Evolutionary conservation across 2,329 filamentous ascomycete species (phyloP).

Genomic region (Epichloe typhina): DNA sequence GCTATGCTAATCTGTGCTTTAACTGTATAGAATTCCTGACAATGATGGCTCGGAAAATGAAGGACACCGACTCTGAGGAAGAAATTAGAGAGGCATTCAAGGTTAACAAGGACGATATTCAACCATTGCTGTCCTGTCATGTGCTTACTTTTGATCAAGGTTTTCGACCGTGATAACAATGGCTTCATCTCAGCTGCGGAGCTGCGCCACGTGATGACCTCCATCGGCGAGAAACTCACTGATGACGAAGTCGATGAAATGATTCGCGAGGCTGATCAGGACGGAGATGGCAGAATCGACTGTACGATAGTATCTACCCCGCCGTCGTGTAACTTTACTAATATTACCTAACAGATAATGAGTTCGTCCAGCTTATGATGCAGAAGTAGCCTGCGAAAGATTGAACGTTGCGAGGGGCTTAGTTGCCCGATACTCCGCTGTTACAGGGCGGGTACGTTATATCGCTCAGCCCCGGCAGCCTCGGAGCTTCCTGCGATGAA

Average conservation of each 20-base stretch:
- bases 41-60: constrained; percentile 93
- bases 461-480: background rate
- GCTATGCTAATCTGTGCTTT: background rate
- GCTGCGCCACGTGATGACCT: constrained; percentile 83
- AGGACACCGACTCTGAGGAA: constrained; percentile 83
- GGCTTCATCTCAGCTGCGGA: constrained; percentile 83
- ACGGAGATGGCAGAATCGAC: constrained; percentile 78
- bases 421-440: background rate
- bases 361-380: constrained; percentile 93
- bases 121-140: background rate
- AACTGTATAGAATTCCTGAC: constrained; percentile 60
- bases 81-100: constrained; percentile 86
- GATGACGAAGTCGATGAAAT: constrained; percentile 88
- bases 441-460: background rate
- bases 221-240: constrained; percentile 81
- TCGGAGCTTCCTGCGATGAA: background rate
- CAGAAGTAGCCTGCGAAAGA: constrained; percentile 54
- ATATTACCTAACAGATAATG: constrained; percentile 51
- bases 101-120: constrained; percentile 27
- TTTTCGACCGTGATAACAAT: constrained; percentile 84
- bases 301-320: constrained; percentile 40
- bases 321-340: constrained; percentile 6
- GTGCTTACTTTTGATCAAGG: constrained; percentile 25
- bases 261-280: constrained; percentile 84
- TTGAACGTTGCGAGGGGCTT: background rate